Evolutionary conservation across 164 flowering plant genomes (phyloP).

Genomic region (Brasenia schreberi): DNA sequence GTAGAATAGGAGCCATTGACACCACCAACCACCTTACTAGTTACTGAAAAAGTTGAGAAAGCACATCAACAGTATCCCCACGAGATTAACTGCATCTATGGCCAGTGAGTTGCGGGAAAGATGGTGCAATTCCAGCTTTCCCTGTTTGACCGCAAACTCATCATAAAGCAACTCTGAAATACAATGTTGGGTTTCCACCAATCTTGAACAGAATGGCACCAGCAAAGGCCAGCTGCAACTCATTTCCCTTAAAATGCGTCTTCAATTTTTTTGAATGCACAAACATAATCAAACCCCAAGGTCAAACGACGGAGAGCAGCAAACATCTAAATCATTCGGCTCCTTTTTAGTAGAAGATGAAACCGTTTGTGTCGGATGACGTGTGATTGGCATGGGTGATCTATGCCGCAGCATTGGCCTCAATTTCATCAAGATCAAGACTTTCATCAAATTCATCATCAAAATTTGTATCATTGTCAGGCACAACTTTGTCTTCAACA

Average conservation of each 20-base stretch:
- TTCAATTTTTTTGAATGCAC: neutral
- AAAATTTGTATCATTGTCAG: conserved; percentile 13
- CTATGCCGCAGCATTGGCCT: conserved; percentile 45
- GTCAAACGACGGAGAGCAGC: conserved; percentile 65
- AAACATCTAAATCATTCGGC: conserved; percentile 5
- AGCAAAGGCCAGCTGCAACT: neutral
- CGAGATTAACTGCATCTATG: no score
- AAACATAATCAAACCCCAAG: conserved; percentile 50
- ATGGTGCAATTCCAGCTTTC: no score
- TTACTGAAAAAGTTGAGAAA: no score
- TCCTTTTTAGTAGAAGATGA: conserved; percentile 5
- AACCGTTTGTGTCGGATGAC: conserved; percentile 8
- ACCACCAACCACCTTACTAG: no score
- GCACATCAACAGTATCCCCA: no score
- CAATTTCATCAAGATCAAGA: conserved; percentile 81
- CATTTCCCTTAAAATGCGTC: neutral
- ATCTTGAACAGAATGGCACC: no score
- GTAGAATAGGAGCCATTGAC: no score
- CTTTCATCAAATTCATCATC: conserved; percentile 70
- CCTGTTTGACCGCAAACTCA: no score
- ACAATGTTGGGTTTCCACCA: no score
- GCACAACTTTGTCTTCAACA: neutral
- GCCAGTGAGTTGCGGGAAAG: no score
- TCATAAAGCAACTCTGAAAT: no score
- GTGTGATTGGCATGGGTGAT: conserved; percentile 14